Base-by-base conservation (phyloP, 148 eudicot genomes). In the Simmondsia chinensis region DNA sequence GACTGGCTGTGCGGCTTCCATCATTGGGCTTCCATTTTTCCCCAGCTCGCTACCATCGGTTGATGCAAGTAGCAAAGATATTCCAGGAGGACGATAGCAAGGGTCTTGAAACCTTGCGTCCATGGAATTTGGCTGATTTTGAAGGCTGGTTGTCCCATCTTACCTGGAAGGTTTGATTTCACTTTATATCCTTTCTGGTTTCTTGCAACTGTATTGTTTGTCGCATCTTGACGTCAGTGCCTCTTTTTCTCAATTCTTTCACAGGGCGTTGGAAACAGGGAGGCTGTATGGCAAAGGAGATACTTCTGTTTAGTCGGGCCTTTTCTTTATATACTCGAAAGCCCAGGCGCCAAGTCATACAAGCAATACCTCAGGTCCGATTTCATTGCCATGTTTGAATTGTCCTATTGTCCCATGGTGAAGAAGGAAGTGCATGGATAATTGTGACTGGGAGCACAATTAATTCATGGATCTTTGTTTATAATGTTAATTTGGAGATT, bases 21-120 rank as follows among this genome's bases (percentile, higher is more conserved):
- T 86, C 88, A 14, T 64, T 91, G 55, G 86, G 81, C 14, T 82
- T 91, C 57, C 79, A 91, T 67, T 82, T 91, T 48, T 91, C 99
- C 33, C 99, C 99, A 14, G 79, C 99, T 52, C 94, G 99, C 25
- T 91, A 91, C 65, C 99, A 91, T 77, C 83, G 99, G 33, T 50
- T 91, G 69, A 82, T 91, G 94, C 79, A 82, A 74, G 72, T 91
- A 42, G 72, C 65, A 14, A 79, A 82, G 66, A 60, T 75, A 10
- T 91, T 91, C 64, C 70, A 57, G 61, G 77, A 65, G 24, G 70
- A 66, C 36, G 72, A 74, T 46, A 60, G 56, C 21, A 66, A 70
- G 25, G 70, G 30, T 50, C 38, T 61, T 21, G 73, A 68, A 41
- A 50, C 54, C 34, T 41, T 59, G 48, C 77, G 67, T 53, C 87